These are phyloP conservation scores for Coelastrella sp. DNA, from an alignment of 139 green algal genomes.

Conservation along the genomic window DNA sequence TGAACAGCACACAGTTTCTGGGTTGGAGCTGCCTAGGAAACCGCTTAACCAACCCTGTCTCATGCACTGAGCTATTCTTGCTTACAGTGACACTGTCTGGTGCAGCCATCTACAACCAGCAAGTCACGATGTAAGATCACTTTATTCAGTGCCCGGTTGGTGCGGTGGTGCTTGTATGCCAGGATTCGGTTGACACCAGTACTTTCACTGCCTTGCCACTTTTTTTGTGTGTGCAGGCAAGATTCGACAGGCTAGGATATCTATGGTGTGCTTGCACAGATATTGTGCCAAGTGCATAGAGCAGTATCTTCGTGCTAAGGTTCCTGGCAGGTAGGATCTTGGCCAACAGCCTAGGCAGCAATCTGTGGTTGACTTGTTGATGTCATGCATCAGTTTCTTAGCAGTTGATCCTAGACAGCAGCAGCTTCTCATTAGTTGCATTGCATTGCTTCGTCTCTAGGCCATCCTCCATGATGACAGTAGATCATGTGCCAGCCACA, in stretches of 20 bases:
- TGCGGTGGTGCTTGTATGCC: too few relatives aligned
- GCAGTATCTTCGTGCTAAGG: conserved; percentile 44
- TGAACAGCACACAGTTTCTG: neutral
- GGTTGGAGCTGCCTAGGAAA: too few relatives aligned
- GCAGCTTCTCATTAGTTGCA: neutral
- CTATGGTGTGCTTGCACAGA: conserved; percentile 48
- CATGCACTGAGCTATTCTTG: too few relatives aligned
- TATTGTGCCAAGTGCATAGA: conserved; percentile 50
- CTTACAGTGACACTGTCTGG: too few relatives aligned
- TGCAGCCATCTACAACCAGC: too few relatives aligned
- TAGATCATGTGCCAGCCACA: too few relatives aligned
- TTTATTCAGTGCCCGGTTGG: too few relatives aligned
- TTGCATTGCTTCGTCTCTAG: neutral
- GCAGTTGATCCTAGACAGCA: neutral
- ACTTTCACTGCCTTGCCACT: neutral
- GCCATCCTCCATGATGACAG: too few relatives aligned
- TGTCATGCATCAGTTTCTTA: too few relatives aligned
- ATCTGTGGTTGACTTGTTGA: neutral
- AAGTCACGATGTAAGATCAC: too few relatives aligned
- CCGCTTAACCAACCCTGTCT: too few relatives aligned
- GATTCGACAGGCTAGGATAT: conserved; percentile 34
- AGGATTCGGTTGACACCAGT: too few relatives aligned
- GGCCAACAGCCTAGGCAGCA: neutral
- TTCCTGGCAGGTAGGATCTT: conserved; percentile 18
- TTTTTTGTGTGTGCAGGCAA: conserved; percentile 23